These are phyloP conservation scores for Cyclotella distinguenda DNA, from an alignment of 108 stramenopile species.

Conservation along the genomic window DNA sequence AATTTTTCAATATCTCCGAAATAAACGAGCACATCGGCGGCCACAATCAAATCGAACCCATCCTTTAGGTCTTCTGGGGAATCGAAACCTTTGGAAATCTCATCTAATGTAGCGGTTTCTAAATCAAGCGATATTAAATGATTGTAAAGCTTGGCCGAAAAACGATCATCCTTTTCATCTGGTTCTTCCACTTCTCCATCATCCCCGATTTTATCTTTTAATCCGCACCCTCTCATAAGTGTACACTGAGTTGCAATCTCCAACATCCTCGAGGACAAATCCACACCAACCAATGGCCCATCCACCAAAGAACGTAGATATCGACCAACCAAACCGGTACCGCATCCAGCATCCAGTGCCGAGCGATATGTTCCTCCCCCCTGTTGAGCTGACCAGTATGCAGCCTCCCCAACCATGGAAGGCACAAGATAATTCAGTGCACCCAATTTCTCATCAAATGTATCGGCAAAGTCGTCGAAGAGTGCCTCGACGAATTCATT, in stretches of 20 bases:
- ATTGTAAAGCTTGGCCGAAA: constrained; percentile 53
- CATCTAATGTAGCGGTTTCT: constrained; percentile 60
- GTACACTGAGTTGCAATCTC: constrained; percentile 62
- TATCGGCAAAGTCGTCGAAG: constrained; percentile 78
- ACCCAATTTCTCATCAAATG: constrained; percentile 71
- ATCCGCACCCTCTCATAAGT: constrained; percentile 49
- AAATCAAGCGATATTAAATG: constrained; percentile 56
- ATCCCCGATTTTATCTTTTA: constrained; percentile 26
- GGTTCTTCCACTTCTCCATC: constrained; percentile 6
- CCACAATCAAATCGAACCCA: constrained; percentile 71
- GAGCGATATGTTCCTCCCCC: constrained; percentile 29
- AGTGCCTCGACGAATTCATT: constrained; percentile 75
- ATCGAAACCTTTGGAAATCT: constrained; percentile 24
- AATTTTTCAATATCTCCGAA: constrained; percentile 61
- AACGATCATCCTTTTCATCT: constrained; percentile 22
- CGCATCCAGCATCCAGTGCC: constrained; percentile 76
- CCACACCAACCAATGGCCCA: constrained; percentile 62
- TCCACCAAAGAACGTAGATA: constrained; percentile 52
- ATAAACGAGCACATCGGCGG: constrained; percentile 76
- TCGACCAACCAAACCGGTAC: constrained; percentile 73
- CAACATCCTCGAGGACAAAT: constrained; percentile 71
- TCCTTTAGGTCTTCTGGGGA: constrained; percentile 10
- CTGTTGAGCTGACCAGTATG: constrained; percentile 16
- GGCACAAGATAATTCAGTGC: constrained; percentile 64
- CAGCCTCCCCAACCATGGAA: constrained; percentile 54